A percentile compares a stretch with the other conserved stretches of the same genome.
These are phyloP conservation scores for Lyophyllum shimeji DNA, from an alignment of 768 basidiomycete species.

Conservation along the genomic window DNA sequence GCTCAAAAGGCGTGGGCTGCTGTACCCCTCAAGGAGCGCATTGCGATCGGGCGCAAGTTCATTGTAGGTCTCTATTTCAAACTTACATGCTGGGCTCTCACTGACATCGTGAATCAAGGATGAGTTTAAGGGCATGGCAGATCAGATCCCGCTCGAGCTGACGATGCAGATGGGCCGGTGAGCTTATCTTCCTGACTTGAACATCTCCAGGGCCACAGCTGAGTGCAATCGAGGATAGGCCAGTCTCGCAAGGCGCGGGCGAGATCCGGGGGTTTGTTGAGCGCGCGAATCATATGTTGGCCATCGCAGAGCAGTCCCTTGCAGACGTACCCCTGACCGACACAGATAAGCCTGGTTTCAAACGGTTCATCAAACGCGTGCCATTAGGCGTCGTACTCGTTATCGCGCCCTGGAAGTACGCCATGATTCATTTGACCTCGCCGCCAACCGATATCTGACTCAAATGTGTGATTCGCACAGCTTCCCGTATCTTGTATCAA, in stretches of 20 bases:
- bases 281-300: conserved; percentile 81
- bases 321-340: conserved; percentile 72
- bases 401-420: conserved; percentile 92
- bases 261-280: conserved; percentile 83
- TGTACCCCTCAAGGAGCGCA: conserved; percentile 69
- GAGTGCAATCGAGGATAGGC: conserved; percentile 41
- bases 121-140: conserved; percentile 47
- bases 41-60: conserved; percentile 59
- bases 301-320: conserved; percentile 75
- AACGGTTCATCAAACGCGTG: conserved; percentile 76
- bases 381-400: conserved; percentile 88
- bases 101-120: conserved; percentile 28
- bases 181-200: conserved; percentile 1
- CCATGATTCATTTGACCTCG: conserved; percentile 10
- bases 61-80: conserved; percentile 22
- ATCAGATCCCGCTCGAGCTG: conserved; percentile 73
- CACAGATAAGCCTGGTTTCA: conserved; percentile 82
- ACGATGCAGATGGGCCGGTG: conserved; percentile 92
- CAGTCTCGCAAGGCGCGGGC: conserved; percentile 72
- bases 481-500: conserved; percentile 85
- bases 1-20: conserved; percentile 79
- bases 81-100: neutral
- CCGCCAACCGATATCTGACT: neutral
- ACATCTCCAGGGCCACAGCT: neutral
- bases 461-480: conserved; percentile 33